phyloP scores from a whole-genome alignment of 2,329 filamentous ascomycete genomes.

The Trichocomaceae sp. region DNA sequence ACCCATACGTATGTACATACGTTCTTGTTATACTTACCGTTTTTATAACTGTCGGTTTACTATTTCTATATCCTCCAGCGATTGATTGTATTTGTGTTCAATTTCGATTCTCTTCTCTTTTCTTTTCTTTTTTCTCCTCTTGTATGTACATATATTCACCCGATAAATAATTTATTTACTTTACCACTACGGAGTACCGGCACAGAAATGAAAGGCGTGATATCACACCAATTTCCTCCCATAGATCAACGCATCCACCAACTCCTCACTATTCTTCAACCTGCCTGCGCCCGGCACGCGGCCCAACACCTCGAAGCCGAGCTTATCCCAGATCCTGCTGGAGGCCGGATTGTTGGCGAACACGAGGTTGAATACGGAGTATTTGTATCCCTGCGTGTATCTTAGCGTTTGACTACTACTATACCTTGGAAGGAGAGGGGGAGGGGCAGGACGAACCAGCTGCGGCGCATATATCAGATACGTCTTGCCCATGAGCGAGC shows the following conservation, averaged over 20 bases:
- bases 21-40: background rate
- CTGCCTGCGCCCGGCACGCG: conserved; percentile 32
- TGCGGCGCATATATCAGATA: conserved; percentile 34
- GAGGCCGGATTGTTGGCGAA: conserved; percentile 36
- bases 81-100: too few relatives aligned
- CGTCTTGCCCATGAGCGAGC: conserved; percentile 30
- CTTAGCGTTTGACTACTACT: background rate
- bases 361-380: conserved; percentile 37
- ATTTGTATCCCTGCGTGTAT: conserved; percentile 31
- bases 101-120: background rate
- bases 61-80: too few relatives aligned
- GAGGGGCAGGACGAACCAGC: conserved; percentile 21
- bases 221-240: conserved; percentile 24
- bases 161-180: background rate
- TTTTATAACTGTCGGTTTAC: too few relatives aligned
- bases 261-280: conserved; percentile 29
- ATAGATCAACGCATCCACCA: conserved; percentile 36
- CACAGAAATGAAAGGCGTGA: too few relatives aligned
- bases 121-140: background rate
- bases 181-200: background rate
- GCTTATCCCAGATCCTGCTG: conserved; percentile 33
- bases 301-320: conserved; percentile 33
- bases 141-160: conserved; percentile 10
- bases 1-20: too few relatives aligned
- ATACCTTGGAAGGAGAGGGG: background rate